Percentiles rank a stretch among this genome's conserved stretches.
These are phyloP conservation scores for Colletotrichum nymphaeae DNA, from an alignment of 2,329 filamentous ascomycete species.

Conservation along the genomic window DNA sequence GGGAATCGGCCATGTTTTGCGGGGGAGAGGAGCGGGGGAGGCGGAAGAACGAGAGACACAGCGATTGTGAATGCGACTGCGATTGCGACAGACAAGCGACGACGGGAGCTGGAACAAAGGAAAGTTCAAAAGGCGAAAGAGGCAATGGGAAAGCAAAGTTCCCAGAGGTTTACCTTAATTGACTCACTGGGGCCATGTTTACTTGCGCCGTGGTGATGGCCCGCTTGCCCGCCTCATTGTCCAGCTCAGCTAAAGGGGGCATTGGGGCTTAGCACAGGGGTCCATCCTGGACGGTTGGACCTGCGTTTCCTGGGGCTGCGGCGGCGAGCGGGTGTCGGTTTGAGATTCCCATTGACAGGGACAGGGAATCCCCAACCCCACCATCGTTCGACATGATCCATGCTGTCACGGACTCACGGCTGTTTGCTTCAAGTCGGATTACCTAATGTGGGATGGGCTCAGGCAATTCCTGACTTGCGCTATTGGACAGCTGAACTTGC, in stretches of 20 bases:
- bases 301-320: constrained; percentile 1
- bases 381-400: constrained; percentile 9
- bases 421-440: neutral
- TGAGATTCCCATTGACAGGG: constrained; percentile 4
- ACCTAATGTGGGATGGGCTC: neutral
- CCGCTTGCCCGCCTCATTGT: constrained; percentile 5
- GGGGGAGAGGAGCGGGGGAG: neutral
- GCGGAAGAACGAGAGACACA: neutral
- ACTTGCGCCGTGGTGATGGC: constrained; percentile 4
- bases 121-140: neutral
- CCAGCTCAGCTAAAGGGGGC: constrained; percentile 2
- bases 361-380: neutral
- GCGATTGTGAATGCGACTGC: neutral
- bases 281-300: constrained; percentile 1
- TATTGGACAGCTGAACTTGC: neutral
- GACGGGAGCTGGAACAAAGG: neutral
- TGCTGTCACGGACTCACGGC: neutral
- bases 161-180: neutral
- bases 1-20: constrained; percentile 41
- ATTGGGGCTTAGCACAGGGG: constrained; percentile 17
- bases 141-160: neutral
- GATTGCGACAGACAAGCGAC: neutral
- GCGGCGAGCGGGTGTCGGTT: neutral
- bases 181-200: constrained; percentile 28
- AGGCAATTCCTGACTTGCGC: neutral